These are phyloP conservation scores for Sisymbrium altissimum DNA, from an alignment of 345 rosid species.

Conservation along the genomic window DNA sequence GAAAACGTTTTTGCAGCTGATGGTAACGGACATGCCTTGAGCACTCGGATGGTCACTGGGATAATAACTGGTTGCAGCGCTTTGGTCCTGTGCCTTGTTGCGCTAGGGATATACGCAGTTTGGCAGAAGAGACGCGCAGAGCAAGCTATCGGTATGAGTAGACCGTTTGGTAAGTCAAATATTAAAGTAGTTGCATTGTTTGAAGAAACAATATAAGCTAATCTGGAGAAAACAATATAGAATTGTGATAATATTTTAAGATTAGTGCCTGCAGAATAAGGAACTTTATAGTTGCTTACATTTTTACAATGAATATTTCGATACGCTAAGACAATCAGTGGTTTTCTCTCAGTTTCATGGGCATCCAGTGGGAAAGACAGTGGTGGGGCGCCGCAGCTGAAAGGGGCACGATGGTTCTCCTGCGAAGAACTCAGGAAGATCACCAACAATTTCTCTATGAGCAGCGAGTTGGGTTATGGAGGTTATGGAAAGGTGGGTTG, in stretches of 20 bases:
- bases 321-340: background rate
- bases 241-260: no score
- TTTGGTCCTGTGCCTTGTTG: constrained; percentile 63
- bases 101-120: constrained; percentile 67
- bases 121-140: constrained; percentile 94
- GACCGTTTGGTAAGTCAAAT: constrained; percentile 69
- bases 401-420: constrained; percentile 96
- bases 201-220: background rate
- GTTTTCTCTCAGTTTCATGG: constrained; percentile 71
- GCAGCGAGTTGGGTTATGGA: constrained; percentile 84
- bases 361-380: constrained; percentile 79
- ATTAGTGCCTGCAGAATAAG: no score
- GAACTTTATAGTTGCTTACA: background rate
- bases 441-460: constrained; percentile 67
- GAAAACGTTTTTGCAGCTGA: constrained; percentile 41
- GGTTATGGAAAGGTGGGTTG: constrained; percentile 81
- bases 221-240: no score
- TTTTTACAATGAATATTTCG: background rate
- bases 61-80: constrained; percentile 48
- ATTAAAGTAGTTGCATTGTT: background rate
- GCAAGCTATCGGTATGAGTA: constrained; percentile 79
- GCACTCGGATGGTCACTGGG: constrained; percentile 44
- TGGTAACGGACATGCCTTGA: constrained; percentile 41
- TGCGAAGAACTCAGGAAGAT: constrained; percentile 84
- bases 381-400: constrained; percentile 84